phyloP scores from a whole-genome alignment of 2,329 filamentous ascomycete genomes.

The Cordyceps tenuipes region DNA sequence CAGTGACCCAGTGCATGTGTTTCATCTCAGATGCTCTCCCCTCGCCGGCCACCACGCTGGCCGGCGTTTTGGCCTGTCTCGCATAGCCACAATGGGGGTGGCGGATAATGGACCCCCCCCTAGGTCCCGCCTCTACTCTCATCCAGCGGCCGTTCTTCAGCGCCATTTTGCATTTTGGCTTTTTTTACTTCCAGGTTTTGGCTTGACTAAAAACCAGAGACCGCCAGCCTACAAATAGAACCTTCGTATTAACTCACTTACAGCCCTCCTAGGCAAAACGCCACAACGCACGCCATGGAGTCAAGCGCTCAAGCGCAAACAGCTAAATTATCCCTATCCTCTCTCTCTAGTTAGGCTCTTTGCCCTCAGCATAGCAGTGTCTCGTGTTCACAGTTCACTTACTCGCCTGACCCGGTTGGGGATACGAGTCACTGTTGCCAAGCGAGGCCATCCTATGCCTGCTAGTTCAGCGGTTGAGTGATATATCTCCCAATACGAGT shows the following conservation, averaged over 20 bases:
- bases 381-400: not conserved
- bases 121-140: not conserved
- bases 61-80: conserved; percentile 3
- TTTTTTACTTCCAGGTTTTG: not conserved
- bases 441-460: not conserved
- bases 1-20: not conserved
- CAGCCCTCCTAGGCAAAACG: not conserved
- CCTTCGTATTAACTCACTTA: not conserved
- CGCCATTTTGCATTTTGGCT: not conserved
- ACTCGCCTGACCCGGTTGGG: not conserved
- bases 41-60: not conserved
- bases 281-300: not conserved
- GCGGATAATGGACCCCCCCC: not conserved
- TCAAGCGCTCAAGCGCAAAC: not conserved
- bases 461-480: not conserved
- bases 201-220: not conserved
- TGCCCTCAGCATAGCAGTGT: not conserved
- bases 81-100: conserved; percentile 9
- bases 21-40: conserved; percentile 3
- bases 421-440: not conserved
- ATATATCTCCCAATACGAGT: not conserved
- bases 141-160: not conserved
- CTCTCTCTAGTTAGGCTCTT: too few species aligned
- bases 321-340: not conserved
- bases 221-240: not conserved